Evolutionary conservation across 306 rosid genomes (phyloP), one percentile per base, ranked within the genome.

Genomic region (Pyrus communis): DNA sequence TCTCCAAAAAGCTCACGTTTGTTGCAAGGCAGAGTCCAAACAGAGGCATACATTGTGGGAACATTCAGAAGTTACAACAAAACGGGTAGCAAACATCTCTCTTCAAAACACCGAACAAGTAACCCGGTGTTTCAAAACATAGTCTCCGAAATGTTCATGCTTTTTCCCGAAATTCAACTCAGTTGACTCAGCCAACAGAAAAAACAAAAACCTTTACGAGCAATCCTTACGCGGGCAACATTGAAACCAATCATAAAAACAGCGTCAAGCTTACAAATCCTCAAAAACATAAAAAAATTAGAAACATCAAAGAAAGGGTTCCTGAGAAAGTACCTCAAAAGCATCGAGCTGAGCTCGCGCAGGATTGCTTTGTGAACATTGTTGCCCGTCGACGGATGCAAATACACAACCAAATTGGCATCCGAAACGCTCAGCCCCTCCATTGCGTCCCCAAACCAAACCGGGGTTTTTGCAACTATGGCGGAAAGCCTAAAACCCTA

Each of bases 401-500:
- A 33, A 71, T 82, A 76, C 1, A 92, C 85, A 3, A 80, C 72
- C 80, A 95, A 43, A 70, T 87, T 83, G 4, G 92, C 78, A 76
- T 91, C 86, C 2, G 99, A 87, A 14, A 95, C 90, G 84, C 87
- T 89, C 62, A 95, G 80, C 14, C 96, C 86, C 76, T 92, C 96
- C 97, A 95, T 93, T 66, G n/a, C 54, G 45, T n/a, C 11, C 21
- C 10, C 27, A 4, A 66, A 66, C 3, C 60, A 23, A 60, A 9
- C 40, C 57, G 67, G 70, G 77, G 73, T 64, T 57, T 35, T 28
- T 64, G 43, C 12, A 1, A 57, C 65, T 28, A 35, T 18, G 52
- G 76, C 77, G 42, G 57, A 73, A 25, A 73, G 11, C 54, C 42
- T 42, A 58, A 73, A 73, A 58, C 77, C 77, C 68, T 57, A 73